Percentiles rank a stretch among this genome's conserved stretches.
Conservation (phyloP, 148 eudicot species). For the Spergularia marina region DNA sequence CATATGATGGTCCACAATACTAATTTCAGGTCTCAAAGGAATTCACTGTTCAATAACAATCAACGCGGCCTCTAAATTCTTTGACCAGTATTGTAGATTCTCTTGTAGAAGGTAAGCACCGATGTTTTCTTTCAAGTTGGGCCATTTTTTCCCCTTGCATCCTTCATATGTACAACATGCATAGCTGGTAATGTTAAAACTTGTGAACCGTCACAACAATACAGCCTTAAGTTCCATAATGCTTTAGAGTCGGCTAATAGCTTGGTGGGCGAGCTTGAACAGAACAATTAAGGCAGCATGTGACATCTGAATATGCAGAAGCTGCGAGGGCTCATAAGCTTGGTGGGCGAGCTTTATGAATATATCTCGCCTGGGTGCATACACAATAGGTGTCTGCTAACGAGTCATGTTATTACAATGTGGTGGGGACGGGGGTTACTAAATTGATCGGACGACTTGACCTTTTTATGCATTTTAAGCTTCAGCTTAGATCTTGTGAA, state of each 20-base stretch:
- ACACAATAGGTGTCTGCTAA: no score
- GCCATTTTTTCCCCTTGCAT: background rate
- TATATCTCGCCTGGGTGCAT: no score
- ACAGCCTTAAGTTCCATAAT: background rate
- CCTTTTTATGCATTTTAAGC: no score
- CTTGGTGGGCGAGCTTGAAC: no score
- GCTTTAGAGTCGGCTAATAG: background rate
- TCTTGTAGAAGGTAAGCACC: conserved; percentile 45
- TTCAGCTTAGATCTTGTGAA: no score
- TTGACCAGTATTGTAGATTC: conserved; percentile 48
- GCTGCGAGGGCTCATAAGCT: no score
- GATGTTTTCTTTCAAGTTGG: conserved; percentile 6
- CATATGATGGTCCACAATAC: background rate
- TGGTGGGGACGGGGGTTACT: no score
- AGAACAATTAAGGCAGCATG: no score
- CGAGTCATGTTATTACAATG: no score
- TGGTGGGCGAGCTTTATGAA: no score
- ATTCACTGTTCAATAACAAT: conserved; percentile 73
- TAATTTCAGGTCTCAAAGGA: conserved; percentile 62
- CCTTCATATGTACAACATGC: background rate
- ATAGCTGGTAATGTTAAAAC: background rate
- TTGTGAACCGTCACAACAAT: background rate
- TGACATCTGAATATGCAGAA: no score
- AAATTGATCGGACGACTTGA: no score
- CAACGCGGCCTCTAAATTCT: conserved; percentile 62